phyloP scores from a whole-genome alignment of 768 basidiomycete genomes.

The Pisolithus albus region DNA sequence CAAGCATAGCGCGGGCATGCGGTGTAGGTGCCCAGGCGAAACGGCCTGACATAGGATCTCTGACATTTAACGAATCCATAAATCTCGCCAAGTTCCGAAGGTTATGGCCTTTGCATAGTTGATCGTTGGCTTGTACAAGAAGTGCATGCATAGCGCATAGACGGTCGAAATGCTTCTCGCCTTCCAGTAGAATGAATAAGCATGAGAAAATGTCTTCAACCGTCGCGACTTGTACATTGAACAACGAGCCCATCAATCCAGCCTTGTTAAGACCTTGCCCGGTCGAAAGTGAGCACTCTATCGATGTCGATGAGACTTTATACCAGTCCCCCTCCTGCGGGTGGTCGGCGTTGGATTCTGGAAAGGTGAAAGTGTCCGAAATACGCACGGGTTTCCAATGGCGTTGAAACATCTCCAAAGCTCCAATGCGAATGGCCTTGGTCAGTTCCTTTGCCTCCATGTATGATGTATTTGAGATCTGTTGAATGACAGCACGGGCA shows the following conservation, averaged over 20 bases:
- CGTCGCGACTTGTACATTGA: slow-evolving; percentile 14
- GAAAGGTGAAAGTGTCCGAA: neutral
- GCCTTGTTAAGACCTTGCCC: slow-evolving; percentile 24
- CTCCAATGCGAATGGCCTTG: slow-evolving; percentile 1
- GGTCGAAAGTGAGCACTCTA: slow-evolving; percentile 4
- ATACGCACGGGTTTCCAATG: slow-evolving; percentile 11
- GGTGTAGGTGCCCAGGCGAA: slow-evolving; percentile 17
- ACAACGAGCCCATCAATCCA: slow-evolving; percentile 28
- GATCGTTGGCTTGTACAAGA: slow-evolving; percentile 25
- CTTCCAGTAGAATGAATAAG: slow-evolving; percentile 18
- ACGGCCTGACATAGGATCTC: slow-evolving; percentile 9
- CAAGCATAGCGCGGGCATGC: slow-evolving; percentile 12
- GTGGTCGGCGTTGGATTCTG: neutral
- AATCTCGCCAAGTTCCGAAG: slow-evolving; percentile 15
- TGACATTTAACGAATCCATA: slow-evolving; percentile 9
- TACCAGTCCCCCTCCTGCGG: slow-evolving; percentile 13
- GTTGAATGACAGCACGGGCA: slow-evolving; percentile 1
- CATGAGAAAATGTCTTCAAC: slow-evolving; percentile 27
- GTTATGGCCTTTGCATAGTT: slow-evolving; percentile 24
- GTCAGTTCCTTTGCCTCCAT: slow-evolving; percentile 2
- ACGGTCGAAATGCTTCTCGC: slow-evolving; percentile 17
- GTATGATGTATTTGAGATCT: neutral
- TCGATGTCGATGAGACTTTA: neutral
- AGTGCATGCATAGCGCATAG: slow-evolving; percentile 32
- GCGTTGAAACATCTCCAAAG: slow-evolving; percentile 6